A percentile compares a stretch with the other conserved stretches of the same genome.
These are phyloP conservation scores for Crithidia expoeki DNA, from an alignment of 208 protist genomes.

Conservation along the genomic window DNA sequence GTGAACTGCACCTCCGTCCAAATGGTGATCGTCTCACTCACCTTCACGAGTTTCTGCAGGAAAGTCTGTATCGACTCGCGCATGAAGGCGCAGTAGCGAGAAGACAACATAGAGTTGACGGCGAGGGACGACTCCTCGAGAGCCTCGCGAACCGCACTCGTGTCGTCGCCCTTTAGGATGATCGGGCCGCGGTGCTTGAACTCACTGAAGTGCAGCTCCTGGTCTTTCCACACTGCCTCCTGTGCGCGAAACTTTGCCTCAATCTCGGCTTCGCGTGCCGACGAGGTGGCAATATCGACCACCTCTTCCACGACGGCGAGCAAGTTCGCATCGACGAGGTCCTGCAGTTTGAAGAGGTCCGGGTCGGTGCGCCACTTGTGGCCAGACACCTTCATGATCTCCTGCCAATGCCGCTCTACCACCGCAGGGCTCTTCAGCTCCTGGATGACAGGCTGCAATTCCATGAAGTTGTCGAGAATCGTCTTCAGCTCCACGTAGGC, in stretches of 20 bases:
- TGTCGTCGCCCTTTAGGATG: constrained; percentile 94
- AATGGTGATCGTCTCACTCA: constrained; percentile 92
- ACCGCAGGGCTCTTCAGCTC: constrained; percentile 93
- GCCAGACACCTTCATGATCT: constrained; percentile 91
- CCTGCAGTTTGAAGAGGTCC: constrained; percentile 94
- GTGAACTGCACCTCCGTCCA: constrained; percentile 95
- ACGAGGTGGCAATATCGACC: constrained; percentile 94
- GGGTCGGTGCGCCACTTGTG: constrained; percentile 92
- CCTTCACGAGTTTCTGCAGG: constrained; percentile 92
- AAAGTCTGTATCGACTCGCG: constrained; percentile 90
- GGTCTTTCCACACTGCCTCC: constrained; percentile 93
- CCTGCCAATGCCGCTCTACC: constrained; percentile 95
- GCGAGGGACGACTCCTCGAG: constrained; percentile 96
- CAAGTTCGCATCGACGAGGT: constrained; percentile 92
- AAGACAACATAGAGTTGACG: constrained; percentile 94
- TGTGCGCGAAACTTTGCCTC: constrained; percentile 93
- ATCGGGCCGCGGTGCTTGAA: constrained; percentile 95
- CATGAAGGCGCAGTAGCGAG: constrained; percentile 94
- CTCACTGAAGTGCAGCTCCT: constrained; percentile 93
- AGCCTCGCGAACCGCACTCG: constrained; percentile 82
- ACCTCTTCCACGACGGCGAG: constrained; percentile 92
- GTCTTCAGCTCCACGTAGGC: constrained; percentile 95
- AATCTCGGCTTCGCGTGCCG: constrained; percentile 96
- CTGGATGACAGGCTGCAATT: constrained; percentile 94
- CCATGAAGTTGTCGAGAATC: constrained; percentile 95